These are phyloP conservation scores for Cryptosporidium sp. DNA, from an alignment of 169 alveolate species.

Conservation along the genomic window DNA sequence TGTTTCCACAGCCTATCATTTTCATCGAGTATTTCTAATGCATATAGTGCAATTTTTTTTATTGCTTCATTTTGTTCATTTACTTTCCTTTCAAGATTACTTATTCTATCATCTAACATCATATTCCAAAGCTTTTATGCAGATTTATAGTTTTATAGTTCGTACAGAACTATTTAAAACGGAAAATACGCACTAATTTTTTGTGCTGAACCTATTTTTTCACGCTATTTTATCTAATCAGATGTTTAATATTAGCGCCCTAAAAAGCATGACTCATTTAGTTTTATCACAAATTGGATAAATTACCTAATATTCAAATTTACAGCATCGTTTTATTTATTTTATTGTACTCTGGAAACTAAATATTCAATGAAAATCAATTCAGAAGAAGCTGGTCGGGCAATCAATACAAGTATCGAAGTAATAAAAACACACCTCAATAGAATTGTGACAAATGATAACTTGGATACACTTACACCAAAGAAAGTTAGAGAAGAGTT, in stretches of 20 bases:
- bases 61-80: constrained; percentile 70
- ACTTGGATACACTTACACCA: constrained; percentile 44
- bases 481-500: constrained; percentile 68
- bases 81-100: constrained; percentile 19
- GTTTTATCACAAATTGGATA: not conserved
- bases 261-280: constrained; percentile 8
- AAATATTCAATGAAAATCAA: not conserved
- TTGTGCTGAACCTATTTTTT: constrained; percentile 13
- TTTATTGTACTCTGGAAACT: not conserved
- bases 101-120: constrained; percentile 19
- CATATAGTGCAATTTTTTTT: constrained; percentile 25
- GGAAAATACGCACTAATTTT: not conserved
- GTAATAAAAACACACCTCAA: not conserved
- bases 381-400: not conserved
- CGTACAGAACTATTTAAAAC: not conserved
- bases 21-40: constrained; percentile 53
- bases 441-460: constrained; percentile 32
- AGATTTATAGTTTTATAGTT: not conserved
- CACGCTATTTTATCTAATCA: not conserved
- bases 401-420: not conserved
- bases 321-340: not conserved
- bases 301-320: not conserved
- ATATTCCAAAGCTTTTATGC: not conserved
- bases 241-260: not conserved
- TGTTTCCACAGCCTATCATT: constrained; percentile 63